phyloP scores from a whole-genome alignment of 495 filamentous ascomycete species.

The Penicillium samsonianum region DNA sequence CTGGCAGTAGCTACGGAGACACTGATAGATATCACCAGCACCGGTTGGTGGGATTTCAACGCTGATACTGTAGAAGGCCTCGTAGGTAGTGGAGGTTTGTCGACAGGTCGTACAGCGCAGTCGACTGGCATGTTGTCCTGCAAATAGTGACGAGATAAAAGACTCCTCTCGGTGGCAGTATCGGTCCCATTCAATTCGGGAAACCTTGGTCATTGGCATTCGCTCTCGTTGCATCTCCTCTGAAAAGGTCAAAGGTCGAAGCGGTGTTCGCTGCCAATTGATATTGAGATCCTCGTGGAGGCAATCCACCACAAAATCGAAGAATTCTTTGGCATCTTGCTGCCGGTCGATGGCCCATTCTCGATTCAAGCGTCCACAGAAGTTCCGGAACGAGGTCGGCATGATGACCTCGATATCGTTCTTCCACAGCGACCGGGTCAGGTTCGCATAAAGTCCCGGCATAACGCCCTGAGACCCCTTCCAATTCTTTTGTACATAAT shows the following conservation, averaged over 20 bases:
- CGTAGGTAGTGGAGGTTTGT: slow-evolving; percentile 70
- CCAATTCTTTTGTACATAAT: slow-evolving; percentile 61
- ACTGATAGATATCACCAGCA: slow-evolving; percentile 59
- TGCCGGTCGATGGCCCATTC: slow-evolving; percentile 65
- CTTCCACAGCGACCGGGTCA: slow-evolving; percentile 73
- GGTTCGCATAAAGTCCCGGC: slow-evolving; percentile 69
- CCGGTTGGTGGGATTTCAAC: slow-evolving; percentile 63
- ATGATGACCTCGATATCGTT: slow-evolving; percentile 64
- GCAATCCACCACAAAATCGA: slow-evolving; percentile 68
- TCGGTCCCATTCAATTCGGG: slow-evolving; percentile 66
- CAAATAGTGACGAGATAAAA: slow-evolving; percentile 67
- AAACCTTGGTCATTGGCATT: slow-evolving; percentile 60
- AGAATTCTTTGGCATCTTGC: slow-evolving; percentile 80
- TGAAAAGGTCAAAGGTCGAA: slow-evolving; percentile 58
- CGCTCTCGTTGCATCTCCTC: slow-evolving; percentile 66
- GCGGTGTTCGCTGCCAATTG: slow-evolving; percentile 58
- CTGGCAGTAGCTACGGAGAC: slow-evolving; percentile 66
- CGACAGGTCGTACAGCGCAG: slow-evolving; percentile 65
- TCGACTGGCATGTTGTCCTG: slow-evolving; percentile 67
- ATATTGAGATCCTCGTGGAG: slow-evolving; percentile 77
- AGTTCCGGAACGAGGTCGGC: slow-evolving; percentile 55
- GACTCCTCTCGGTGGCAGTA: slow-evolving; percentile 69
- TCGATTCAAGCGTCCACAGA: slow-evolving; percentile 57
- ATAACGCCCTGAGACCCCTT: slow-evolving; percentile 78
- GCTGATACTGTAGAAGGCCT: slow-evolving; percentile 67